A percentile compares a stretch with the other conserved stretches of the same genome.
These are phyloP conservation scores for Ceratocystis destructans DNA, from an alignment of 2,329 filamentous ascomycete genomes.

Conservation along the genomic window DNA sequence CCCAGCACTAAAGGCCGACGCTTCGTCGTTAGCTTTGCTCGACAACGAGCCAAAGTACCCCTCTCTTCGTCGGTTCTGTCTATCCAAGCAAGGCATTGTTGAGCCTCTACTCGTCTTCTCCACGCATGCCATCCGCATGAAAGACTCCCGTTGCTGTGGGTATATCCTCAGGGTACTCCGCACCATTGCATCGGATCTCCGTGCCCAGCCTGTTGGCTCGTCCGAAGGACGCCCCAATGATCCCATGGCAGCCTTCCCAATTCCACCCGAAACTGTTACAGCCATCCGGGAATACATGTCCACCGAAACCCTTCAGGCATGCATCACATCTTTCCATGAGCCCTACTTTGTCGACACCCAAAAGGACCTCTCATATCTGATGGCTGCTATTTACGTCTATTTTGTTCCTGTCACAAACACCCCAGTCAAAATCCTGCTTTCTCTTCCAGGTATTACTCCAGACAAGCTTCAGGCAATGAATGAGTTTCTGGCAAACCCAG, in stretches of 20 bases:
- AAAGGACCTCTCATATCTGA: constrained; percentile 76
- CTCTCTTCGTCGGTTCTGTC: constrained; percentile 66
- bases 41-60: constrained; percentile 26
- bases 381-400: constrained; percentile 68
- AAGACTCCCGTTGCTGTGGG: constrained; percentile 75
- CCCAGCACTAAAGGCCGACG: constrained; percentile 4
- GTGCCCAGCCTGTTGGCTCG: constrained; percentile 8
- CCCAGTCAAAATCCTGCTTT: constrained; percentile 61
- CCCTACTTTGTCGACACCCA: constrained; percentile 95
- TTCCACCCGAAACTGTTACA: constrained; percentile 40
- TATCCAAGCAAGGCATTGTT: constrained; percentile 63
- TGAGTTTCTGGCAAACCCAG: constrained; percentile 43
- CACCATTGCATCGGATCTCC: constrained; percentile 68
- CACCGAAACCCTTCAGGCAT: constrained; percentile 75
- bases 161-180: constrained; percentile 79
- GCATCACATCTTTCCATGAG: constrained; percentile 81
- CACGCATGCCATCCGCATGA: constrained; percentile 77
- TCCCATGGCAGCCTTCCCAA: constrained; percentile 29
- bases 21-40: background rate
- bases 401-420: constrained; percentile 58
- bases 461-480: constrained; percentile 53
- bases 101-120: constrained; percentile 86
- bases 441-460: constrained; percentile 61
- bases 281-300: constrained; percentile 83
- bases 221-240: constrained; percentile 23